Percentiles rank a stretch among this genome's conserved stretches.
Conservation (phyloP, 805 yeast species). For the Metschnikowia kofuensis region DNA sequence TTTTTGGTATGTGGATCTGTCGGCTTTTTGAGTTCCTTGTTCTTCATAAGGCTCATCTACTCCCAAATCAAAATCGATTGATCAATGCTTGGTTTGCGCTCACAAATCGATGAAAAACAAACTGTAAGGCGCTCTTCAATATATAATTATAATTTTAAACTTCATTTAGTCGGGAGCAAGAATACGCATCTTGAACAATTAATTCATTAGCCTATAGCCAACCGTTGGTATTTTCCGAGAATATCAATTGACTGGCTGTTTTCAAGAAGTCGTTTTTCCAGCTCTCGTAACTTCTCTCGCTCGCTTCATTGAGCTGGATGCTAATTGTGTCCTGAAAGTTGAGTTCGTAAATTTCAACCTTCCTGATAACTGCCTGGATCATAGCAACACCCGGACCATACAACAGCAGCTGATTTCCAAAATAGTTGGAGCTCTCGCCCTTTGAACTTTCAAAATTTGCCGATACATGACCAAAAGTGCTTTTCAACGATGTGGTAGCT, state of each 20-base stretch:
- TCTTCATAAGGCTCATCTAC: slow-evolving; percentile 77
- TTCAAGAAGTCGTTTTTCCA: slow-evolving; percentile 19
- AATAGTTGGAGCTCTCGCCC: too few species aligned
- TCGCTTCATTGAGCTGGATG: background rate
- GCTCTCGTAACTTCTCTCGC: slow-evolving; percentile 1
- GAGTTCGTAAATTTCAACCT: slow-evolving; percentile 26
- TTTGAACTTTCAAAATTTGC: background rate
- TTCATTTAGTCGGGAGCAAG: background rate
- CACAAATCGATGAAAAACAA: too few species aligned
- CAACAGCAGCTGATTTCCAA: background rate
- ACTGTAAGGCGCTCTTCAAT: too few species aligned
- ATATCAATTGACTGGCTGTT: slow-evolving; percentile 26
- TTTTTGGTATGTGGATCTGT: slow-evolving; percentile 86
- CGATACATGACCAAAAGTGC: background rate
- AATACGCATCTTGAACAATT: too few species aligned
- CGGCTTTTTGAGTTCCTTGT: slow-evolving; percentile 73
- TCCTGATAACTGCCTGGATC: slow-evolving; percentile 21
- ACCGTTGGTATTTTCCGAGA: slow-evolving; percentile 34
- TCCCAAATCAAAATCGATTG: slow-evolving; percentile 81
- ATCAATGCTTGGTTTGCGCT: background rate
- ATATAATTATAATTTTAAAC: too few species aligned
- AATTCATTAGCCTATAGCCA: slow-evolving; percentile 23
- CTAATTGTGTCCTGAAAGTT: slow-evolving; percentile 19
- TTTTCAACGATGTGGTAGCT: slow-evolving; percentile 27
- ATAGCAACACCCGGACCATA: slow-evolving; percentile 24